These are phyloP conservation scores for Pichia exigua DNA, from an alignment of 805 yeast species.

Conservation along the genomic window DNA sequence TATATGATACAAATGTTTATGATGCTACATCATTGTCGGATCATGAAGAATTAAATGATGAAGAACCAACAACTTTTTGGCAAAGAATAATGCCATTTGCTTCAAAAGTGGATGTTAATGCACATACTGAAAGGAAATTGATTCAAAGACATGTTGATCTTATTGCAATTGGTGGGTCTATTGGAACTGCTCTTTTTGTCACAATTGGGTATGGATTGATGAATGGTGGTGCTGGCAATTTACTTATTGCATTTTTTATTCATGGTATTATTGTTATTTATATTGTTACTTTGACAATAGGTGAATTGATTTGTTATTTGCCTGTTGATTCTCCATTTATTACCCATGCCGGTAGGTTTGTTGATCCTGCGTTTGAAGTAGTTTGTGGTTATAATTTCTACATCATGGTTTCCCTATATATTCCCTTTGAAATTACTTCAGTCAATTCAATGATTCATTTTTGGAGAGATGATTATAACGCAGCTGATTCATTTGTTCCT, in stretches of 20 bases:
- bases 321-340: conserved; percentile 77
- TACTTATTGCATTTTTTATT: conserved; percentile 54
- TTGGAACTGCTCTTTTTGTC: conserved; percentile 75
- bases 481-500: conserved; percentile 60
- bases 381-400: conserved; percentile 78
- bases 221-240: conserved; percentile 62
- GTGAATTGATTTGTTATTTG: conserved; percentile 70
- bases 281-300: conserved; percentile 59
- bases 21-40: neutral
- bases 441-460: conserved; percentile 72
- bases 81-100: neutral
- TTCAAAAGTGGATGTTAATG: neutral
- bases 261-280: conserved; percentile 64
- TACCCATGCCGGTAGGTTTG: conserved; percentile 64
- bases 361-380: conserved; percentile 67
- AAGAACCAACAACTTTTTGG: neutral
- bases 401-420: conserved; percentile 64
- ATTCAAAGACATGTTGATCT: conserved; percentile 68
- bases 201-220: conserved; percentile 58
- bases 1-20: neutral
- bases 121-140: conserved; percentile 36
- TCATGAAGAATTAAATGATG: neutral
- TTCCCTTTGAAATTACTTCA: conserved; percentile 79
- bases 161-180: conserved; percentile 74
- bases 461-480: conserved; percentile 71